These are phyloP conservation scores for Xylariaceae sp. DNA, from an alignment of 2,329 filamentous ascomycete species.

Conservation along the genomic window DNA sequence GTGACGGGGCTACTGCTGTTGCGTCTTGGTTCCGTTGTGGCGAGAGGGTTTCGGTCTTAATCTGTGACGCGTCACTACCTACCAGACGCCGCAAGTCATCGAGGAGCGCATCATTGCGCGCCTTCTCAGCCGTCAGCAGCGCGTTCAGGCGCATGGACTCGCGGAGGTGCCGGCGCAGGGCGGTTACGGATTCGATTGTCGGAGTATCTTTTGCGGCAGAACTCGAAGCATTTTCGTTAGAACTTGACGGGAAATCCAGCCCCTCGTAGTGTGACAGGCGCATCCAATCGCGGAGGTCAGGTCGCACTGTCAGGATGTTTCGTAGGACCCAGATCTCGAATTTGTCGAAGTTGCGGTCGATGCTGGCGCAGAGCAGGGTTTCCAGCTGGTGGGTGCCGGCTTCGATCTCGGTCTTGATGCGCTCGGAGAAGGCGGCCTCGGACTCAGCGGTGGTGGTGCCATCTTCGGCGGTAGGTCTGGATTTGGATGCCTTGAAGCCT, in stretches of 20 bases:
- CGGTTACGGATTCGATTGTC: slow-evolving; percentile 66
- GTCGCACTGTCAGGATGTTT: slow-evolving; percentile 70
- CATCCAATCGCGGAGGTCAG: slow-evolving; percentile 70
- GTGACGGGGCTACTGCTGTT: neutral
- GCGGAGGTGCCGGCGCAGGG: slow-evolving; percentile 68
- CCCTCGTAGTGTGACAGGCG: slow-evolving; percentile 80
- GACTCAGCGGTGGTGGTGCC: slow-evolving; percentile 37
- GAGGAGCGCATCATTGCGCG: slow-evolving; percentile 38
- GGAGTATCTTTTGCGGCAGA: slow-evolving; percentile 23
- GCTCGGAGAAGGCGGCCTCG: slow-evolving; percentile 38
- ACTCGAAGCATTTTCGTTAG: neutral
- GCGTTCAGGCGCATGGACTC: slow-evolving; percentile 50
- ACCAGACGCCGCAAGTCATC: slow-evolving; percentile 31
- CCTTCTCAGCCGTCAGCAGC: slow-evolving; percentile 52
- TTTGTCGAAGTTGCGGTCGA: slow-evolving; percentile 81
- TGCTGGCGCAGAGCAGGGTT: slow-evolving; percentile 73
- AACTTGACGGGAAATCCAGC: slow-evolving; percentile 41
- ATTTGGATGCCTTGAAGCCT: slow-evolving; percentile 61
- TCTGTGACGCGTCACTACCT: slow-evolving; percentile 12
- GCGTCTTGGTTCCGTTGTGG: slow-evolving; percentile 4
- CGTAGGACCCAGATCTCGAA: slow-evolving; percentile 87
- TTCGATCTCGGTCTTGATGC: slow-evolving; percentile 67
- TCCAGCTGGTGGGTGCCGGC: slow-evolving; percentile 82
- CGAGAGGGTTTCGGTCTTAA: slow-evolving; percentile 23
- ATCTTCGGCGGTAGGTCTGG: slow-evolving; percentile 30